These are phyloP conservation scores for Juglanconis oblonga DNA, from an alignment of 2,329 filamentous ascomycete genomes.

Conservation along the genomic window DNA sequence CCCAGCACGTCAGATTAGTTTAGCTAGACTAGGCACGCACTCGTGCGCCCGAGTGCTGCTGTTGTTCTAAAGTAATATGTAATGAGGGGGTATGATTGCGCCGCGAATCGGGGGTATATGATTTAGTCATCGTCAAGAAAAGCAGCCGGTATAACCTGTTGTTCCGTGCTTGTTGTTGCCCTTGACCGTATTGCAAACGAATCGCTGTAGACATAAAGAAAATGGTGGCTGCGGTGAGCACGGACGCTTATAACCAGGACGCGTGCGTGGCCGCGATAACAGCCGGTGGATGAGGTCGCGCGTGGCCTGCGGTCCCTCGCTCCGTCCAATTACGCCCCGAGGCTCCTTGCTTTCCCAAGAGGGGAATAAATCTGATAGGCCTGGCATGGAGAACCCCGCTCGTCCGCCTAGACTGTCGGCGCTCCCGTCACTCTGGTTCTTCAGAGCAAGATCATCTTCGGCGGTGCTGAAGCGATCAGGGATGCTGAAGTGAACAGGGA, in stretches of 20 bases:
- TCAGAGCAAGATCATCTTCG: not conserved
- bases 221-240: not conserved
- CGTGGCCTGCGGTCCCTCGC: constrained; percentile 3
- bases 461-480: not conserved
- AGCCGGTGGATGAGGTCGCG: not conserved
- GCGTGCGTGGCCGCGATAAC: too few relatives aligned
- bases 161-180: not conserved
- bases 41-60: too few relatives aligned
- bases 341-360: constrained; percentile 5
- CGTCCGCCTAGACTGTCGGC: not conserved
- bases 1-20: too few relatives aligned
- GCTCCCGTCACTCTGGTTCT: not conserved
- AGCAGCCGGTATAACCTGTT: constrained; percentile 7
- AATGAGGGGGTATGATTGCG: not conserved
- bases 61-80: not conserved
- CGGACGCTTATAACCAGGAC: not conserved
- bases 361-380: not conserved
- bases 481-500: too few relatives aligned
- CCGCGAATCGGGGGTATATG: not conserved
- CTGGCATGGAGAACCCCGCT: not conserved
- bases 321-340: constrained; percentile 9
- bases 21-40: not conserved
- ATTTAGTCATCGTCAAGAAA: constrained; percentile 11
- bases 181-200: not conserved
- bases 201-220: constrained; percentile 9